Base-by-base conservation (phyloP, 805 yeast genomes). In the Debaryomyces prosopidis region DNA sequence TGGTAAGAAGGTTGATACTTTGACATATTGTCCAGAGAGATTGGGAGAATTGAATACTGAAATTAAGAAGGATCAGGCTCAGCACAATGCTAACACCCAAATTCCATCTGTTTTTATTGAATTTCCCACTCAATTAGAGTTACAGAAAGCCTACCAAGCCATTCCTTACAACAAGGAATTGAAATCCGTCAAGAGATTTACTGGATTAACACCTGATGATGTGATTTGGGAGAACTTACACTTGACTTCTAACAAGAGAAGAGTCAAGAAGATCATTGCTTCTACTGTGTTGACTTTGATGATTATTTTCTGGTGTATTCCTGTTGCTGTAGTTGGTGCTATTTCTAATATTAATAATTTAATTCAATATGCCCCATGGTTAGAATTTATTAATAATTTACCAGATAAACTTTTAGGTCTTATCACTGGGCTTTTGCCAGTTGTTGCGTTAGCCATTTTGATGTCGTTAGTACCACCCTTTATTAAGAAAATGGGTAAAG, bases 121-220 rank as follows among this genome's bases (percentile, higher is more conserved):
- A 59, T 92, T 94, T 65, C 78, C 86, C 41, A 76, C 87, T 48
- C 97, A 90, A 66, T 77, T 86, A 48, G 96, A 91, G 62, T 85
- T 94, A 45, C 97, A 91, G 67, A 77, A 82, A 54, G 96, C 96
- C 39, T 87, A 76, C 66, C 98, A 92, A 69, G 84, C 89, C n/a
- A 67, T 85, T 51, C 84, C 85, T 30, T 79, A 76, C 52, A 76
- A 76, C 59, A 60, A 71, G 59, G 59, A 77, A 69, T 70, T 73
- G 49, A 75, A 66, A 57, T 61, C 52, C 51, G 78, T 61, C 60
- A 76, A 77, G 48, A 69, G 81, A 47, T 67, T 71, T 54, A 81
- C 82, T 43, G 89, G 89, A 26, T 71, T 82, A 40, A 71, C 86
- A 9, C 97, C 98, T 6, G 85, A 81, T 35, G 97, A 92, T 57